Conservation (phyloP, 192 early-diverging fungal species). For the Linnemannia exigua region DNA sequence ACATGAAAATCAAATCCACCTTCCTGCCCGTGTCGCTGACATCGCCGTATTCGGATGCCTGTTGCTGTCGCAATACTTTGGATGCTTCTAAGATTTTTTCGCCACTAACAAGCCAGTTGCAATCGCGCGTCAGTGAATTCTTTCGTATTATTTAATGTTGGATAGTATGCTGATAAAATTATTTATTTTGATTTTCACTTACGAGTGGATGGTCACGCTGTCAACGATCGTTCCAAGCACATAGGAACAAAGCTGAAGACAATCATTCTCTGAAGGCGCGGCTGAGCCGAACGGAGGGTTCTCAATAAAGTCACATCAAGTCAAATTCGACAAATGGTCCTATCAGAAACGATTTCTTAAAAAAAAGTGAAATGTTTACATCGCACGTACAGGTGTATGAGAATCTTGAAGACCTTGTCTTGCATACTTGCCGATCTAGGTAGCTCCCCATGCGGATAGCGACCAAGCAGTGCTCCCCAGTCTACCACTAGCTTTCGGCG, state of each 20-base stretch:
- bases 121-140: background rate
- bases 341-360: background rate
- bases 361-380: conserved; percentile 2
- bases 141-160: too few species aligned
- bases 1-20: conserved; percentile 12
- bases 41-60: conserved; percentile 18
- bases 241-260: conserved; percentile 3
- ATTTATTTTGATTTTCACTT: background rate
- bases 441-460: conserved; percentile 4
- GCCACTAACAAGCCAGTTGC: background rate
- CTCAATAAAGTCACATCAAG: conserved; percentile 2
- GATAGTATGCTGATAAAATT: background rate
- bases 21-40: conserved; percentile 11
- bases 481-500: conserved; percentile 16
- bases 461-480: conserved; percentile 3
- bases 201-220: conserved; percentile 14
- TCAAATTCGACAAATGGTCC: too few species aligned
- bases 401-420: conserved; percentile 18
- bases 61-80: conserved; percentile 17
- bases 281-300: background rate
- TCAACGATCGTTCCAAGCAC: background rate
- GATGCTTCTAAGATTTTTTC: background rate
- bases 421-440: conserved; percentile 4
- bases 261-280: conserved; percentile 15
- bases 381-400: conserved; percentile 5